Conservation (phyloP, 306 rosid genomes). For the Cyclanthera cordifolia region DNA sequence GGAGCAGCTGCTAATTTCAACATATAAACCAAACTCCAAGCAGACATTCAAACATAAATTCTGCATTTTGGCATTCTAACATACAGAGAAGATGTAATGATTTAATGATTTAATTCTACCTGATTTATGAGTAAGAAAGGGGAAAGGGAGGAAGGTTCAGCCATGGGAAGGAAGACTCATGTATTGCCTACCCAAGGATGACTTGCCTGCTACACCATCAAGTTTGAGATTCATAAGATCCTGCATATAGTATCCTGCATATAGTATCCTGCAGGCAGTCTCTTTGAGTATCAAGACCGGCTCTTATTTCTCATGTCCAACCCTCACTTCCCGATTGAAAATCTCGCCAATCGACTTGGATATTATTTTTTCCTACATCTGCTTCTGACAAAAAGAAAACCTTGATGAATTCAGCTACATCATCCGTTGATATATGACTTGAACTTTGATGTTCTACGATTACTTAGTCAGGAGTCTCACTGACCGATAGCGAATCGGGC, state of each 20-base stretch:
- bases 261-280: slow-evolving; percentile 34
- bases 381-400: too few species aligned
- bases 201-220: slow-evolving; percentile 33
- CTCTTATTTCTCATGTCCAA: slow-evolving; percentile 35
- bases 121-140: not conserved
- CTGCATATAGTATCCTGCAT: slow-evolving; percentile 14
- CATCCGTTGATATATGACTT: too few species aligned
- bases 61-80: not conserved
- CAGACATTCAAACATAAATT: not conserved
- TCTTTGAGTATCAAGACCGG: slow-evolving; percentile 45
- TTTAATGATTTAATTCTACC: not conserved
- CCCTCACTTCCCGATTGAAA: slow-evolving; percentile 21
- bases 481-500: too few species aligned
- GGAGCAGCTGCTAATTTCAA: not conserved
- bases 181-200: slow-evolving; percentile 63
- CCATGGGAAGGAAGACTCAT: slow-evolving; percentile 40
- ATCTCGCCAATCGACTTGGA: not conserved
- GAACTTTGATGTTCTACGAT: too few species aligned
- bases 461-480: too few species aligned
- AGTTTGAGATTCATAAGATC: not conserved
- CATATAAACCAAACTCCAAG: slow-evolving; percentile 3
- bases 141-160: slow-evolving; percentile 30
- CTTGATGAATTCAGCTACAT: not conserved
- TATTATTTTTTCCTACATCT: not conserved
- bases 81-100: not conserved